A percentile compares a stretch with the other conserved stretches of the same genome.
Evolutionary conservation across 106 monocot genomes (phyloP).

Genomic region (Dactylorhiza incarnata): DNA sequence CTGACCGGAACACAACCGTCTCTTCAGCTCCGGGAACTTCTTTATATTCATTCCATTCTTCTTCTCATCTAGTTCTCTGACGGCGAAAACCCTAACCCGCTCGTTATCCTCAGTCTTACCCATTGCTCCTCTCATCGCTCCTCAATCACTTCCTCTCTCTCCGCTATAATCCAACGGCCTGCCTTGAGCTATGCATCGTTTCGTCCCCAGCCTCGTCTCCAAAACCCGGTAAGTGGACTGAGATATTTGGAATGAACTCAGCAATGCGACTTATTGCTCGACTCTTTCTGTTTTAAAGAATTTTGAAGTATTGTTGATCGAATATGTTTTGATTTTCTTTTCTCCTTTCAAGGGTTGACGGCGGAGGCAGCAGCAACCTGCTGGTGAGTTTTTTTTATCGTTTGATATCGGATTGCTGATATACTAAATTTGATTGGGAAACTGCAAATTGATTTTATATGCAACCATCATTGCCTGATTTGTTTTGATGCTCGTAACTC

Average conservation of each 20-base stretch:
- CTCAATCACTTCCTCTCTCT: background rate
- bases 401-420: background rate
- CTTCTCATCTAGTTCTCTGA: no score
- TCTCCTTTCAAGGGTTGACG: constrained; percentile 12
- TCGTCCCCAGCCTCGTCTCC: constrained; percentile 18
- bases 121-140: background rate
- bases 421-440: background rate
- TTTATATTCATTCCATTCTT: background rate
- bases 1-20: background rate
- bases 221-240: constrained; percentile 19
- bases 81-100: background rate
- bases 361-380: constrained; percentile 11
- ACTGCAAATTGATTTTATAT: background rate
- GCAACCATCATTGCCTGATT: background rate
- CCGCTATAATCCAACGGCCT: no score
- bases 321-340: constrained; percentile 1
- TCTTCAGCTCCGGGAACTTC: background rate
- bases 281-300: background rate
- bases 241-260: background rate
- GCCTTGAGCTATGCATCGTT: constrained; percentile 25
- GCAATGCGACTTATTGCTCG: background rate
- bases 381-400: constrained; percentile 17
- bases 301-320: background rate
- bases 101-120: background rate
- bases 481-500: background rate